phyloP scores from a whole-genome alignment of 2,329 filamentous ascomycete genomes.

The Fusarium solani-melongenae region DNA sequence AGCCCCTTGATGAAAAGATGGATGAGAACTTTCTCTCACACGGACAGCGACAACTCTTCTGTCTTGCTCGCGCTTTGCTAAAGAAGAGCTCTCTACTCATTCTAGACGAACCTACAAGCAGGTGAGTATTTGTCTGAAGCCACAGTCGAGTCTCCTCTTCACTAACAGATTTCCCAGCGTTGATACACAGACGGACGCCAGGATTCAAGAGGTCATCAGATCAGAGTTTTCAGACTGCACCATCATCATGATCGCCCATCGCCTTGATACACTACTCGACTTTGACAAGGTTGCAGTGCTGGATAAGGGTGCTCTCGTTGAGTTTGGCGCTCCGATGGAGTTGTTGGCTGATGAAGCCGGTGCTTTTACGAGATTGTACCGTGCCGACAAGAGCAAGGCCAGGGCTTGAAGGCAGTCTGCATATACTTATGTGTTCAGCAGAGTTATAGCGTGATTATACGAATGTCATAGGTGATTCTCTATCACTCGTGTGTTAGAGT shows the following conservation, averaged over 20 bases:
- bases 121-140: conserved; percentile 23
- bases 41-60: conserved; percentile 49
- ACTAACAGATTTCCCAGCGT: conserved; percentile 37
- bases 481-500: background rate
- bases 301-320: conserved; percentile 43
- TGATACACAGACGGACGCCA: conserved; percentile 44
- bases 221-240: conserved; percentile 46
- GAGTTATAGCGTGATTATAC: background rate
- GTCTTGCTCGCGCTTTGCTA: conserved; percentile 46
- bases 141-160: background rate
- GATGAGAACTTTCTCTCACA: conserved; percentile 51
- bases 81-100: conserved; percentile 43
- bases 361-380: conserved; percentile 39
- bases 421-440: too few relatives aligned
- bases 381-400: conserved; percentile 34
- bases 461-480: background rate
- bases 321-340: conserved; percentile 43
- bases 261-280: conserved; percentile 47
- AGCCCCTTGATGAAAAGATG: conserved; percentile 48
- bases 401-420: background rate
- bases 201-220: conserved; percentile 45
- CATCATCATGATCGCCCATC: conserved; percentile 50
- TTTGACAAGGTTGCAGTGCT: conserved; percentile 49
- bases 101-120: conserved; percentile 55
- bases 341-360: conserved; percentile 34